A percentile compares a stretch with the other conserved stretches of the same genome.
Evolutionary conservation across 2,329 filamentous ascomycete genomes (phyloP).

Genomic region (Epichloe sibirici): DNA sequence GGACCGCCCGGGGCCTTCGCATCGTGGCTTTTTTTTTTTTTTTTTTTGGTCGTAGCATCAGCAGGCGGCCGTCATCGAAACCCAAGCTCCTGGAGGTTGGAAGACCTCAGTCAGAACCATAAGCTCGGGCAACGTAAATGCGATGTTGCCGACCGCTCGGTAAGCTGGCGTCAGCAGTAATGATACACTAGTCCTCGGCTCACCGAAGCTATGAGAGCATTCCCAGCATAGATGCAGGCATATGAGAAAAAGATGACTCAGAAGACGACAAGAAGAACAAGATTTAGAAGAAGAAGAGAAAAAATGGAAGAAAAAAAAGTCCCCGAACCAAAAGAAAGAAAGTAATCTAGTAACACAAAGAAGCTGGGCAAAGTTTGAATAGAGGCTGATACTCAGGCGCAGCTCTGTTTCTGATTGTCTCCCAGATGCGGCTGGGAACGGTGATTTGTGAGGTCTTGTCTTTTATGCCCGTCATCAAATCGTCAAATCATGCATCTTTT

Average conservation of each 20-base stretch:
- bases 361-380: constrained; percentile 4
- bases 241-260: background rate
- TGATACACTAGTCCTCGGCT: constrained; percentile 2
- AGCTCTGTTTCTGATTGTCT: background rate
- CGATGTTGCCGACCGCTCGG: background rate
- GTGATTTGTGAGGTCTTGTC: background rate
- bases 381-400: background rate
- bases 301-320: constrained; percentile 1
- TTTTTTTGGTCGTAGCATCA: no score
- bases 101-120: background rate
- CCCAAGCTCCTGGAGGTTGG: background rate
- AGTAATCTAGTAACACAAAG: constrained; percentile 11
- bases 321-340: background rate
- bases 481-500: constrained; percentile 7
- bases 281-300: background rate
- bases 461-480: constrained; percentile 9
- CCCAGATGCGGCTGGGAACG: background rate
- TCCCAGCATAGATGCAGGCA: background rate
- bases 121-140: background rate
- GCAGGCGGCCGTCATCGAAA: background rate
- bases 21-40: no score
- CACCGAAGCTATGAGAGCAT: constrained; percentile 2
- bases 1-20: no score
- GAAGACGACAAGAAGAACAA: background rate
- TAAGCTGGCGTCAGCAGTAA: background rate